Conservation (phyloP, 805 yeast species). For the Metschnikowia vanudenii region DNA sequence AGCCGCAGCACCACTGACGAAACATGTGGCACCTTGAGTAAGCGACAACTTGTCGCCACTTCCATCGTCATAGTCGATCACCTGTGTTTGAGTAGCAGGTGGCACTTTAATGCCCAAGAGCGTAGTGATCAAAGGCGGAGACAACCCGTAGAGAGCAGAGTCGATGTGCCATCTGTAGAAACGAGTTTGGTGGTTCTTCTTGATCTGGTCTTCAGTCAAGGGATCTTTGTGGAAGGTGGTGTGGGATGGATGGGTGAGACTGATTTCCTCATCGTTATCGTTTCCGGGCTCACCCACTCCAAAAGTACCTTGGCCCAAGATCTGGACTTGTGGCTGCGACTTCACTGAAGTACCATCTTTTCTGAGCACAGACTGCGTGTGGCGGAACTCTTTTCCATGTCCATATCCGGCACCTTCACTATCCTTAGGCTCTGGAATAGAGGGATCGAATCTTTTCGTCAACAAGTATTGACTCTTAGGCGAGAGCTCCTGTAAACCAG, state of each 20-base stretch:
- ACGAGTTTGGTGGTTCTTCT: constrained; percentile 61
- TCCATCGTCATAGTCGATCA: constrained; percentile 53
- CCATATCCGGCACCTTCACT: constrained; percentile 62
- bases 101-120: constrained; percentile 82
- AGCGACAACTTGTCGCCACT: constrained; percentile 61
- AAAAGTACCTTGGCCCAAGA: constrained; percentile 79
- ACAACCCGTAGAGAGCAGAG: constrained; percentile 79
- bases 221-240: constrained; percentile 71
- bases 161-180: constrained; percentile 95
- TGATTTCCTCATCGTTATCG: constrained; percentile 58
- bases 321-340: constrained; percentile 84
- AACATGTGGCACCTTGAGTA: constrained; percentile 86
- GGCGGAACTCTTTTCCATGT: constrained; percentile 70
- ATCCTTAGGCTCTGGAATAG: constrained; percentile 44
- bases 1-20: constrained; percentile 81
- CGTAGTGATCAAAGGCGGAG: constrained; percentile 87
- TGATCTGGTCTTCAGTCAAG: constrained; percentile 62
- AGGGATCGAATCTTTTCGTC: constrained; percentile 77
- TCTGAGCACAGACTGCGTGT: constrained; percentile 58
- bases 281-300: constrained; percentile 53
- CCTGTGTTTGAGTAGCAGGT: constrained; percentile 58
- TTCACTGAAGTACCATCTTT: constrained; percentile 83
- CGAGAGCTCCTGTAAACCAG: constrained; percentile 61
- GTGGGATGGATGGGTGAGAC: constrained; percentile 81
- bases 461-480: constrained; percentile 76